Percentiles rank a stretch among this genome's conserved stretches.
Conservation (phyloP, 1,284 basidiomycete genomes). For the Neolentinus lepideus region DNA sequence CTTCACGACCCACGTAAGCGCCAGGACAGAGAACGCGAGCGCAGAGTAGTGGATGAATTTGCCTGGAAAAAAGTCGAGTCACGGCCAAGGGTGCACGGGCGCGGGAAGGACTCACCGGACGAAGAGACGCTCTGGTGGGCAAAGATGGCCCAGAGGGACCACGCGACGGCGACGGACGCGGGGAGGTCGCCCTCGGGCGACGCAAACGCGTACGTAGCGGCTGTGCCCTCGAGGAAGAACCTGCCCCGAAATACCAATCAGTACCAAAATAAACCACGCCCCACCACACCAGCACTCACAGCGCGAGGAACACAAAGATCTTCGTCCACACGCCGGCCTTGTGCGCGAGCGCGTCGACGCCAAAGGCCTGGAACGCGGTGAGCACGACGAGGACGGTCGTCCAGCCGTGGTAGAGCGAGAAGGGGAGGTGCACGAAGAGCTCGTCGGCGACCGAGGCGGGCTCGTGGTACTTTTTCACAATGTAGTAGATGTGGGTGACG, state of each 20-base stretch:
- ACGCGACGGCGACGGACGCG: conserved; percentile 79
- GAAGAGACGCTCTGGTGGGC: conserved; percentile 42
- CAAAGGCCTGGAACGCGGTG: conserved; percentile 88
- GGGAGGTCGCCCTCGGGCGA: conserved; percentile 87
- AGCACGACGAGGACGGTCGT: conserved; percentile 87
- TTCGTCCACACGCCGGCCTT: conserved; percentile 85
- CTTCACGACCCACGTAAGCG: too few relatives aligned
- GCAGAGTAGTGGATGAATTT: too few relatives aligned
- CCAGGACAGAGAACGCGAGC: too few relatives aligned
- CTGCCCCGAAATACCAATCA: conserved; percentile 23
- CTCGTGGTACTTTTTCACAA: conserved; percentile 80
- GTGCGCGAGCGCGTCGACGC: conserved; percentile 62
- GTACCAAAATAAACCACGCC: conserved; percentile 1
- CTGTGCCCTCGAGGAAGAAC: conserved; percentile 91
- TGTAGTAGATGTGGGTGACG: conserved; percentile 89
- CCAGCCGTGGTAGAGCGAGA: conserved; percentile 94
- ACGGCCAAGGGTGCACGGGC: too few relatives aligned
- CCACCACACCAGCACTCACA: conserved; percentile 52
- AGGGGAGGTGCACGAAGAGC: conserved; percentile 78
- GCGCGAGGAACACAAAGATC: conserved; percentile 86
- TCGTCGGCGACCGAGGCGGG: conserved; percentile 65
- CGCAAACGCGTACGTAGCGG: conserved; percentile 87
- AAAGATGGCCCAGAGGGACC: conserved; percentile 82
- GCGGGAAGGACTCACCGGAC: conserved; percentile 13
- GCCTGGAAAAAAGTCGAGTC: too few relatives aligned